Base-by-base conservation (phyloP, 2,329 filamentous ascomycete species). In the Colletotrichum scovillei region DNA sequence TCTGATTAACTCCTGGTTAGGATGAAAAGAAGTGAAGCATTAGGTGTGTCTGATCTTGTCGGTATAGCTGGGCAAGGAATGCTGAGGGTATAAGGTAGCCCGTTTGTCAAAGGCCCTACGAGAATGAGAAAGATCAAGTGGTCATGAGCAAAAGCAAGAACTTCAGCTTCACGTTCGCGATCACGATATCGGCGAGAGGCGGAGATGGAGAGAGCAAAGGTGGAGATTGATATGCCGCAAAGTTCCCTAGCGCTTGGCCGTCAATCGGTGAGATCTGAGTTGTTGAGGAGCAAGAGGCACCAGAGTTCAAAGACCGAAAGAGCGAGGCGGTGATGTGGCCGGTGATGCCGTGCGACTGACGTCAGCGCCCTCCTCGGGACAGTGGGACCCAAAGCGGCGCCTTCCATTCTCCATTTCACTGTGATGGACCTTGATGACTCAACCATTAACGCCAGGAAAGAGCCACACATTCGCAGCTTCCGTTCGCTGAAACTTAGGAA, bases 311-410 rank as follows among this genome's bases (percentile, higher is more conserved):
- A 49, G 42, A 49, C 42, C 42, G 42, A 49, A 49, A 8, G 19
- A 49, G 42, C 42, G 60, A 63, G 60, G 26, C 28, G 60, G 46
- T 14, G 58, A 65, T 71, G 49, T 49, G 42, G 42, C 63, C 35
- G 69, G 32, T 32, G 46, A 62, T 72, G 46, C 69, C 12, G 64
- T 67, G 60, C 52, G 65, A 67, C 69, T 72, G 69, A 72, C 65
- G 69, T 72, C 69, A 72, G 65, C 65, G 58, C 26, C 63, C 53
- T n/a, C 59, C 12, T 16, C 11, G 42, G 60, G 32, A 49, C 52
- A 24, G 66, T 63, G 68, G 63, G 38, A 24, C 60, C 63, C 68
- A 42, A 35, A 19, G 60, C n/a, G 42, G 49, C 14, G n/a, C 32
- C 7, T 26, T 14, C 38, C 38, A 42, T 8, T 42, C 19, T 19